Base-by-base conservation (phyloP, 306 rosid genomes). In the Medicago lupulina region DNA sequence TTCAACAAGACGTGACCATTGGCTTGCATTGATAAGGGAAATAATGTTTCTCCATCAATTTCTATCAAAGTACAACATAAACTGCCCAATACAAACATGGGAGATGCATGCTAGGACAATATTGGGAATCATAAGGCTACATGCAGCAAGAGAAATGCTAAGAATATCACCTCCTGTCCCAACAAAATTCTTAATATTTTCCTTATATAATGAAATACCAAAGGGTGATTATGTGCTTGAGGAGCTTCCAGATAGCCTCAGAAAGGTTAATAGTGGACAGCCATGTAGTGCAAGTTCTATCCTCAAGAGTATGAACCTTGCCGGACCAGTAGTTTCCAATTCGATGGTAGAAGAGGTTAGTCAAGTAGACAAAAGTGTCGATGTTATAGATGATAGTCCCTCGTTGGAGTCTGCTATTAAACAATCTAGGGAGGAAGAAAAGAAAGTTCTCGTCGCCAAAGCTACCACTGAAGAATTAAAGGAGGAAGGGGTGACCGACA, bases 21-120 rank as follows among this genome's bases (percentile, higher is more conserved):
- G 99, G 99, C 96, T 92, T 36, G 92, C 97, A 7, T 80, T 96
- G 28, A 78, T 83, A 12, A 92, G 81, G 81, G 99, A 96, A 80
- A 83, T 90, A 61, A 82, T 89, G 83, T 75, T 90, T 61, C 82
- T 96, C 80, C 96, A 96, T 79, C 85, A 67, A 13, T 96, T 96
- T 64, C 59, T 92, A 39, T 79, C 83, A 3, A 87, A 87, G 68
- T 83, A 83, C 82, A 68, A 86, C 31, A 74, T 89, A 28, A 81
- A 85, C 5, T 61, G 70, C 67, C 89, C 85, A 25, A 21, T 55
- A 49, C 92, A 84, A 75, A 82, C 78, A 31, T 90, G 98, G 99
- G 98, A 92, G 81, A 88, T 92, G 88, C 96, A 96, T 80, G 87
- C 91, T 47, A 88, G 97, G 86, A 89, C 99, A 50, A 96, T 96